A percentile compares a stretch with the other conserved stretches of the same genome.
Evolutionary conservation across 1,284 basidiomycete genomes (phyloP).

Genomic region (Salmacisia buchloeana): DNA sequence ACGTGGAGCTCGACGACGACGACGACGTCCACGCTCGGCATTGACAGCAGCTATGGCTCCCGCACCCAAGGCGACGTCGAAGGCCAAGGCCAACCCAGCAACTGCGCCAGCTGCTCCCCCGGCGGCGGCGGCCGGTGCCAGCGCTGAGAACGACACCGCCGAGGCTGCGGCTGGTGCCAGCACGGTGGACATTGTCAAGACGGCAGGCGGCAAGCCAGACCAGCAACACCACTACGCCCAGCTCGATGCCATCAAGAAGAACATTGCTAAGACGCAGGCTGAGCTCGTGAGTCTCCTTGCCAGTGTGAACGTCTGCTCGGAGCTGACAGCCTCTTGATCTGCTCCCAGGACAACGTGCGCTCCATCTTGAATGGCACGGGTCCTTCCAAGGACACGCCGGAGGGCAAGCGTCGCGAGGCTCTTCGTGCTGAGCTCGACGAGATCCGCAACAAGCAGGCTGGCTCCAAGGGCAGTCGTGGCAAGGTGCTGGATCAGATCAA

Average conservation of each 20-base stretch:
- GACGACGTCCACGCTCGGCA: background rate
- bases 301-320: background rate
- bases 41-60: background rate
- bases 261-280: conserved; percentile 38
- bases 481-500: conserved; percentile 81
- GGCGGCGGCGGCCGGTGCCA: background rate
- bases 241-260: conserved; percentile 41
- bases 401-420: conserved; percentile 66
- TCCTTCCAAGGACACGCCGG: conserved; percentile 49
- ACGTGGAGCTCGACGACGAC: too few species aligned
- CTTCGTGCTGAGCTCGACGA: conserved; percentile 77
- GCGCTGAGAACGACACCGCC: background rate
- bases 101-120: background rate
- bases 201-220: conserved; percentile 46
- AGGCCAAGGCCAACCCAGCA: background rate
- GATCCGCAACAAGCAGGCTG: conserved; percentile 74
- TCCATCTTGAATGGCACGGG: conserved; percentile 56
- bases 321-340: conserved; percentile 3
- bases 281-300: conserved; percentile 29
- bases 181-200: conserved; percentile 38
- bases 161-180: background rate
- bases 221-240: conserved; percentile 36
- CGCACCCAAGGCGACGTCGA: background rate
- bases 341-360: conserved; percentile 65
- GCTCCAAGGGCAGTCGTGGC: conserved; percentile 67